Base-by-base conservation (phyloP, 495 filamentous ascomycete species). In the Viridothelium virens region DNA sequence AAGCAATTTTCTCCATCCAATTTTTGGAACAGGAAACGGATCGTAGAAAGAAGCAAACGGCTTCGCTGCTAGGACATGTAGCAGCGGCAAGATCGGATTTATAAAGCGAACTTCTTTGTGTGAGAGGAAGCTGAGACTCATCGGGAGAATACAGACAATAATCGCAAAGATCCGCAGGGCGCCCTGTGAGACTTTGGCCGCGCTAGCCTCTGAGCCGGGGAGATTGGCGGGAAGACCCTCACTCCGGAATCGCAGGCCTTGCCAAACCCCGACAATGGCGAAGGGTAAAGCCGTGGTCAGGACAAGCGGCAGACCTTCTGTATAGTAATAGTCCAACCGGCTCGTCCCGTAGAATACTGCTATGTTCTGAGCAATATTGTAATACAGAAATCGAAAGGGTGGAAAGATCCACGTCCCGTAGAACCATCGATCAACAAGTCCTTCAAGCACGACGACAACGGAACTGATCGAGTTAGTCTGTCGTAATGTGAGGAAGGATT, bases 41-140 rank as follows among this genome's bases (percentile, higher is more conserved):
- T 65, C 11, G 71, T 91, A 92, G 77, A 89, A 92, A 36, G 80
- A 77, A 2, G 84, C 78, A 31, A 90, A 76, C 25, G 86, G 82
- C 2, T 85, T 82, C 0, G 91, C 89, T 4, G 88, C 83, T 56
- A 97, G 80, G 68, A 95, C 79, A 74, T 96, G 91, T 14, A 98
- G 81, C 18, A 88, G 80, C 3, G 94, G 94, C 0, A 98, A 82
- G 47, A 97, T 83, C 4, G 94, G 95, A 72, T 96, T 96, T 69
- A 97, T 89, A 78, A 98, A 98, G 69, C 94, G 91, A 67, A 96
- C 89, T 84, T 98, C 94, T 77, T 98, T 98, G 79, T 98, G 94
- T 36, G 93, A 86, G 65, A 98, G 89, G 14, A 90, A 67, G 9
- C 90, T 95, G 25, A 97, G 84, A 25, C 63, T 31, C 0, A 64